These are phyloP conservation scores for Fusarium haematococcum DNA, from an alignment of 2,329 filamentous ascomycete species.

Conservation along the genomic window DNA sequence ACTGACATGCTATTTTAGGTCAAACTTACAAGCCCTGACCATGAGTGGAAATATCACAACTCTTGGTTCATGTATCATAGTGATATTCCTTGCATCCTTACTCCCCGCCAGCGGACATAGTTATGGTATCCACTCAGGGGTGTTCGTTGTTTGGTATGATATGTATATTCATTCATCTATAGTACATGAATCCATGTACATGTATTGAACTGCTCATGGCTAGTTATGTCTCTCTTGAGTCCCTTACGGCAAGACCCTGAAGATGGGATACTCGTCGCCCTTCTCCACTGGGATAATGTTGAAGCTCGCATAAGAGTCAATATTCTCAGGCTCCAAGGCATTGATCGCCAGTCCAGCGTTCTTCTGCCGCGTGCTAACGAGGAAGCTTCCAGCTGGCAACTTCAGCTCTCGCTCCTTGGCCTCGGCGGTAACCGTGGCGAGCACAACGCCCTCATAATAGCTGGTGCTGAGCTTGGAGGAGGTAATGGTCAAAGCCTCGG, in stretches of 20 bases:
- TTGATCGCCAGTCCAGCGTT: conserved; percentile 46
- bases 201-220: background rate
- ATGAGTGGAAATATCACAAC: conserved; percentile 33
- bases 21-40: conserved; percentile 11
- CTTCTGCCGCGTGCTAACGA: conserved; percentile 48
- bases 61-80: conserved; percentile 38
- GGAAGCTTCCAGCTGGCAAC: conserved; percentile 46
- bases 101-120: background rate
- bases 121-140: background rate
- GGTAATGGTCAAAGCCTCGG: conserved; percentile 45
- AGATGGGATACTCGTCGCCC: conserved; percentile 49
- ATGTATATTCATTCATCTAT: background rate
- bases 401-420: conserved; percentile 27
- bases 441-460: conserved; percentile 46
- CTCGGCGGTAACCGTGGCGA: conserved; percentile 38
- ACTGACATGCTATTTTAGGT: background rate
- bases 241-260: conserved; percentile 25
- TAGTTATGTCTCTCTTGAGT: background rate
- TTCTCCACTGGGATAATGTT: conserved; percentile 45
- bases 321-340: conserved; percentile 49
- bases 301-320: conserved; percentile 48
- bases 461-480: conserved; percentile 29
- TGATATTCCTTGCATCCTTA: conserved; percentile 32
- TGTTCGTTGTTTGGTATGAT: background rate
- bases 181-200: background rate